These are phyloP conservation scores for Malassezia globosa DNA, from an alignment of 1,284 basidiomycete genomes.

Conservation along the genomic window DNA sequence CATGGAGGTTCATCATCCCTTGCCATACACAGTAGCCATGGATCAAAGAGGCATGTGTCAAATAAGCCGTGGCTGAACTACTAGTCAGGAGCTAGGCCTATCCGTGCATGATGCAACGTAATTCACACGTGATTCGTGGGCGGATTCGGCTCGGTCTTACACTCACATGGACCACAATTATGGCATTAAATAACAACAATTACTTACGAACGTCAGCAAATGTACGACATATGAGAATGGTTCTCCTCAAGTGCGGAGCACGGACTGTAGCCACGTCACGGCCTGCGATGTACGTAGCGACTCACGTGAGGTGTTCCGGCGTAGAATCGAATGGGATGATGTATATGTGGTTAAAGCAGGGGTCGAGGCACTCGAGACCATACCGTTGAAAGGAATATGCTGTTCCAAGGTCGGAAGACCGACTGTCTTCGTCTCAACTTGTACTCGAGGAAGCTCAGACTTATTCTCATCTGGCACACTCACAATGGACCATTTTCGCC, in stretches of 20 bases:
- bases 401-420: conserved; percentile 7
- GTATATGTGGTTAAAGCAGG: not conserved
- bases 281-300: conserved; percentile 4
- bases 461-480: not conserved
- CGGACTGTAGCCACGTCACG: conserved; percentile 7
- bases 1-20: not conserved
- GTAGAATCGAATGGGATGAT: not conserved
- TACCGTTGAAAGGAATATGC: not conserved
- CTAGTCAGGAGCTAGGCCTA: too few species aligned
- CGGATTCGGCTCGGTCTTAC: too few species aligned
- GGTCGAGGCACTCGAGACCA: not conserved
- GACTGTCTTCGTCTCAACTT: conserved; percentile 6
- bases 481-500: conserved; percentile 15
- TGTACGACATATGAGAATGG: too few species aligned
- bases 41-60: too few species aligned
- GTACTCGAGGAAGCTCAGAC: not conserved
- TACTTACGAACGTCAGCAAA: too few species aligned
- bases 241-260: too few species aligned
- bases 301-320: not conserved
- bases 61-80: too few species aligned
- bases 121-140: too few species aligned
- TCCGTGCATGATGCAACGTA: too few species aligned
- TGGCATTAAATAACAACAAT: too few species aligned
- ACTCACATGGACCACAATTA: too few species aligned
- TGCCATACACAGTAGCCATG: not conserved